phyloP scores from a whole-genome alignment of 78 protist genomes.

The Dictyostelium intermedium region DNA sequence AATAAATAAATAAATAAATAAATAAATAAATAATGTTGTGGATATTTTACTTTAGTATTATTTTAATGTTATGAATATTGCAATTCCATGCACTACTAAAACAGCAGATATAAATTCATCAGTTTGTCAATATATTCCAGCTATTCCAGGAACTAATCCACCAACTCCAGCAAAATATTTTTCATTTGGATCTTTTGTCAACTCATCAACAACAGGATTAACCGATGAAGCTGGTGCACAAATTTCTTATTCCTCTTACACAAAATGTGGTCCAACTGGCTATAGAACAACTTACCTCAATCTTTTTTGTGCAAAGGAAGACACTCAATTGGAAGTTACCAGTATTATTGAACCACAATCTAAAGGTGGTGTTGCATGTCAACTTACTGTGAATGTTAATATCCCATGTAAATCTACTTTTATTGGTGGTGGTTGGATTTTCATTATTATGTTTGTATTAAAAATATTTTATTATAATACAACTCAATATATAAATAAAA shows the following conservation, averaged over 20 bases:
- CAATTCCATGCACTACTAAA: background rate
- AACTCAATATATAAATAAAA: no score
- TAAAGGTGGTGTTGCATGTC: background rate
- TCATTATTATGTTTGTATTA: constrained; percentile 20
- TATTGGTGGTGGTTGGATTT: constrained; percentile 70
- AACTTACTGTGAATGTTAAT: background rate
- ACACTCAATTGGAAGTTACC: background rate
- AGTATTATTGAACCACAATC: background rate
- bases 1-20: no score
- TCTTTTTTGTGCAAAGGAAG: background rate
- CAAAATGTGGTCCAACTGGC: background rate
- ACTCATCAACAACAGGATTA: background rate
- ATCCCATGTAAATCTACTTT: background rate
- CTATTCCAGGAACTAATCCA: background rate
- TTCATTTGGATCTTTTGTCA: background rate
- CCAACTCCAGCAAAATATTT: background rate
- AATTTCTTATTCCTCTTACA: background rate
- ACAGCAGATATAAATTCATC: background rate
- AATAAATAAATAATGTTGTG: no score
- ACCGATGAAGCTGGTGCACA: background rate
- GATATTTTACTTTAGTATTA: background rate
- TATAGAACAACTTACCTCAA: background rate
- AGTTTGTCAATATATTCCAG: background rate
- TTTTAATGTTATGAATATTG: background rate
- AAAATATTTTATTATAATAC: background rate